Base-by-base conservation (phyloP, 2,329 filamentous ascomycete species). In the Clonostachys sp. region DNA sequence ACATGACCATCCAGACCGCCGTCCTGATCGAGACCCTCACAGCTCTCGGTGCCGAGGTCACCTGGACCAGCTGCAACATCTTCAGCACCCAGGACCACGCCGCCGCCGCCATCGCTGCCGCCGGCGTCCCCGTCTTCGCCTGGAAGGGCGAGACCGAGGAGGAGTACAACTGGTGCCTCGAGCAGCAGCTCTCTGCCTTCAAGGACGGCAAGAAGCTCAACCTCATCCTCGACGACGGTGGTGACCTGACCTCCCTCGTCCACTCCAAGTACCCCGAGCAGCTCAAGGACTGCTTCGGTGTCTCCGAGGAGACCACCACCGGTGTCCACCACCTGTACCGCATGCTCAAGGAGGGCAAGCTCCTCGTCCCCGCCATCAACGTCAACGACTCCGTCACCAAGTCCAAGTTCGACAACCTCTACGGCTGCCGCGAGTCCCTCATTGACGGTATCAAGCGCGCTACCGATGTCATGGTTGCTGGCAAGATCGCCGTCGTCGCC, bases 321-420 rank as follows among this genome's bases (percentile, higher is more conserved):
- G 92, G 92, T 83, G 92, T 99, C 65, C 94, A 97, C 87, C 92
- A 97, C 81, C 83, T 99, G 53, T 99, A 97, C 88, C 84, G 85
- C 69, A 96, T 96, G 91, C 78, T 97, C 71, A 96, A 94, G 83
- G 85, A 89, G 61, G 82, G 83, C 70, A 81, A 84, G 73, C 90
- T 97, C 57, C 86, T 96, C 54, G 89, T 96, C 58, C 94, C 94
- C 59, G 82, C 92, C 74, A 90, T 97, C 86, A 99, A 99, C 75
- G 92, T 99, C 82, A 97, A 99, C 80, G 92, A 99, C 85, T 91
- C 88, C 51, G 92, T 99, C 69, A 99, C 94, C 75, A 99, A 97
- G 87, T 96, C 91, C 77, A 99, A 99, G 84, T 99, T 99, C 72
- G 94, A 97, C 84, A 99, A 99, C 86, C 79, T 97, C 58, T 99